Base-by-base conservation (phyloP, 2,329 filamentous ascomycete genomes). In the Aschersonia sp. region DNA sequence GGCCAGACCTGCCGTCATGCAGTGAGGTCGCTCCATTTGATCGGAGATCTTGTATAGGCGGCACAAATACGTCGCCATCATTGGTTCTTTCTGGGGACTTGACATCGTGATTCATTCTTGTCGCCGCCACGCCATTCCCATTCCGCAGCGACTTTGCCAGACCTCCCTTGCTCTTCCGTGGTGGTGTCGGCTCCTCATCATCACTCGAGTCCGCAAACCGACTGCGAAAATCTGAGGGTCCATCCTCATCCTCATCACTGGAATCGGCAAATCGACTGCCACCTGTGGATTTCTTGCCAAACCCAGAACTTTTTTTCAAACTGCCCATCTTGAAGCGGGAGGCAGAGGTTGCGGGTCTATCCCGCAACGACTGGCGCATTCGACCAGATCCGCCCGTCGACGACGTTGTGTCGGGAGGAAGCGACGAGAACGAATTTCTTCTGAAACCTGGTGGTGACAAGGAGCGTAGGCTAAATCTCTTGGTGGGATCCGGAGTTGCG, bases 401-500 rank as follows among this genome's bases (percentile, higher is more conserved):
- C 12, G 49, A 45, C 4, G 59, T 61, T 12, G 64, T 57, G 12
- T 66, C 60, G 5, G 67, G 60, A 39, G 66, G 64, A 33, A 62
- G 53, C 1, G 64, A 64, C 12, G 68, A 62, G 43, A 64, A 65
- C 31, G 64, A 63, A 44, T 58, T 61, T 31, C 70, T 69, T 39
- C 68, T 63, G 44, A 78, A 73, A 41, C 71, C 62, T 8, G 75
- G 68, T 0, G 85, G 86, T 2, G 85, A 89, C 41, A 85, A 55
- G 0, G 84, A 84, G 32, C 85, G 76, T 35, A 87, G 68, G 50
- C 81, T 85, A 57, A 86, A 81, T 30, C 76, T 73, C n/a, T 76
- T 74, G n/a, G 77, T 58, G 6, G 52, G 45, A 22, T 68, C 60
- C 30, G 64, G 66, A 5, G 56, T 52, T 4, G 53, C 44, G 9